phyloP scores from a whole-genome alignment of 179 eudicot genomes.

The Patellifolia procumbens region DNA sequence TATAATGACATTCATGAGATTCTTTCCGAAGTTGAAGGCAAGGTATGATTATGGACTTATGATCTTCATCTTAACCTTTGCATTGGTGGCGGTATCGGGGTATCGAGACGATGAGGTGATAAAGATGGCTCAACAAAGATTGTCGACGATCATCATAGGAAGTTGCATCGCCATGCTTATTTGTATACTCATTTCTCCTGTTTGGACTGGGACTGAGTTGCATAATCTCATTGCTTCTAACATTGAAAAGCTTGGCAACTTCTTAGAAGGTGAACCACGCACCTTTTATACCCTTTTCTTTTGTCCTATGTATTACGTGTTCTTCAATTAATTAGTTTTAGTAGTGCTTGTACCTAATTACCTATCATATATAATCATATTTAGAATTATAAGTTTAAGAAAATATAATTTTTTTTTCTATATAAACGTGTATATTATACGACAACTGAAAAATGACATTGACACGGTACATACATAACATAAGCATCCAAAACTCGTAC shows the following conservation, averaged over 20 bases:
- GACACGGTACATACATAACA: no score
- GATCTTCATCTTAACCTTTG: conserved; percentile 62
- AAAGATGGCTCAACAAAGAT: conserved; percentile 44
- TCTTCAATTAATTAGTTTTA: not conserved
- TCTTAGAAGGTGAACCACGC: conserved; percentile 46
- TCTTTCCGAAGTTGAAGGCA: conserved; percentile 62
- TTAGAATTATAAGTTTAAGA: not conserved
- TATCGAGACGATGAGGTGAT: conserved; percentile 48
- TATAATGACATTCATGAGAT: conserved; percentile 49
- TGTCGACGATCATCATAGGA: conserved; percentile 51
- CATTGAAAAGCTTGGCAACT: conserved; percentile 47
- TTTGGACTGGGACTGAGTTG: conserved; percentile 60
- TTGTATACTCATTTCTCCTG: conserved; percentile 49
- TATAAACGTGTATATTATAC: no score
- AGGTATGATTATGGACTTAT: conserved; percentile 57
- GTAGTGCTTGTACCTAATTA: no score
- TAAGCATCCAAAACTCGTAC: not conserved
- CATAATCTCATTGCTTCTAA: conserved; percentile 48
- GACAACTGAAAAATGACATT: no score
- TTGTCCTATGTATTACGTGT: no score
- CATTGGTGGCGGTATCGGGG: conserved; percentile 50
- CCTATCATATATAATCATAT: not conserved
- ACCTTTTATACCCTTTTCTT: not conserved
- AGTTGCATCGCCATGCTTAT: conserved; percentile 40
- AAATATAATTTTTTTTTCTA: not conserved